phyloP scores from a whole-genome alignment of 257 asterid species.

The Prunella vulgaris region DNA sequence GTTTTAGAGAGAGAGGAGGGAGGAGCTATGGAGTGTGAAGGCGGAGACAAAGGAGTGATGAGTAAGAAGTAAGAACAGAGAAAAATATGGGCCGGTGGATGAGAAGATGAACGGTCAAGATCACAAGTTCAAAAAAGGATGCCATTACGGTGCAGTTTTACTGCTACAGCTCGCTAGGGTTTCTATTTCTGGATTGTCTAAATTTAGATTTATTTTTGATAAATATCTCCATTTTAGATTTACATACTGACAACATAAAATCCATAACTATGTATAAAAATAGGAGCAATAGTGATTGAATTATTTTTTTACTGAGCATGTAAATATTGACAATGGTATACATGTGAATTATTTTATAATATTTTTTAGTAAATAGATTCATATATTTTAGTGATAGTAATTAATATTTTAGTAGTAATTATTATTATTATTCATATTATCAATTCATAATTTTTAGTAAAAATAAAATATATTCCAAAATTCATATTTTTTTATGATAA shows the following conservation, averaged over 20 bases:
- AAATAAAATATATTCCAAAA: too few relatives aligned
- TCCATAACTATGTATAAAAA: background rate
- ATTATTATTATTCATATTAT: too few relatives aligned
- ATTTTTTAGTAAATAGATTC: too few relatives aligned
- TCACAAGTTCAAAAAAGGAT: background rate
- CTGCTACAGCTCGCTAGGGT: constrained; percentile 15
- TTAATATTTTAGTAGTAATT: too few relatives aligned
- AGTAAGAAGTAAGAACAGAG: constrained; percentile 10
- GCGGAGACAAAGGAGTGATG: constrained; percentile 14
- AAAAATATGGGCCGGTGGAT: constrained; percentile 27
- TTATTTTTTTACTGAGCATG: too few relatives aligned
- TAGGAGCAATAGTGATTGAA: too few relatives aligned
- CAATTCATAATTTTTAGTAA: too few relatives aligned
- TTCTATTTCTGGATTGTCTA: background rate
- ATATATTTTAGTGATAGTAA: too few relatives aligned
- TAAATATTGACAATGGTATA: too few relatives aligned
- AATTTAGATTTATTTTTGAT: background rate
- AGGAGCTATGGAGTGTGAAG: background rate
- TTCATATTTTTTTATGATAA: too few relatives aligned
- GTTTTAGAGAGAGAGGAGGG: constrained; percentile 7
- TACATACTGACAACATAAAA: background rate
- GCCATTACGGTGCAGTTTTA: background rate
- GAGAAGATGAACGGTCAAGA: constrained; percentile 21
- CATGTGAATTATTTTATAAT: too few relatives aligned
- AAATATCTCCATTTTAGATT: background rate